phyloP scores from a whole-genome alignment of 257 asterid species.

The Plantago ovata region DNA sequence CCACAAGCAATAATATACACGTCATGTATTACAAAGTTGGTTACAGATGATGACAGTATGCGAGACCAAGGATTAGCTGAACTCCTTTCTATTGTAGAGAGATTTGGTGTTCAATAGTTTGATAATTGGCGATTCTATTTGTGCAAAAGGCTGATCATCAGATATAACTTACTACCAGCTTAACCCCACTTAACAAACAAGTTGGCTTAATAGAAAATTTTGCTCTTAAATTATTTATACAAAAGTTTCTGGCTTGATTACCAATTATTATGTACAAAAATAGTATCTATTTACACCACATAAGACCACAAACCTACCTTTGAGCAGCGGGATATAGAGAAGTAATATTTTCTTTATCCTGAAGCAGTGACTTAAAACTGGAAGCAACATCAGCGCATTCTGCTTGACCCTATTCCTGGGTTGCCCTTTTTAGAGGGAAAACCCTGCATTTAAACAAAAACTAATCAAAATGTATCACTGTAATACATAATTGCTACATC shows the following conservation, averaged over 20 bases:
- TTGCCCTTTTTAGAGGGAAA: constrained; percentile 59
- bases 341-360: constrained; percentile 62
- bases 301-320: constrained; percentile 47
- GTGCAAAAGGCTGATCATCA: neutral
- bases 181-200: neutral
- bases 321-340: constrained; percentile 85
- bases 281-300: neutral
- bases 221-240: too few species aligned
- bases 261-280: constrained; percentile 10
- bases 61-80: too few species aligned
- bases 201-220: constrained; percentile 6
- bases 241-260: too few species aligned
- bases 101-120: too few species aligned
- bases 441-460: constrained; percentile 49
- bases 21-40: too few species aligned
- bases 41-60: too few species aligned
- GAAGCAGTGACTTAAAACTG: constrained; percentile 77
- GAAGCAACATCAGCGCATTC: constrained; percentile 63
- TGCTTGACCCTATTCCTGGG: constrained; percentile 77
- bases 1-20: too few species aligned
- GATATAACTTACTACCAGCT: neutral
- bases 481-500: constrained; percentile 15
- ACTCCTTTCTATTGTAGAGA: too few species aligned
- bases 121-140: too few species aligned
- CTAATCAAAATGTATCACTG: constrained; percentile 19